Base-by-base conservation (phyloP, 1,284 basidiomycete genomes). In the Fomitopsis betulina region DNA sequence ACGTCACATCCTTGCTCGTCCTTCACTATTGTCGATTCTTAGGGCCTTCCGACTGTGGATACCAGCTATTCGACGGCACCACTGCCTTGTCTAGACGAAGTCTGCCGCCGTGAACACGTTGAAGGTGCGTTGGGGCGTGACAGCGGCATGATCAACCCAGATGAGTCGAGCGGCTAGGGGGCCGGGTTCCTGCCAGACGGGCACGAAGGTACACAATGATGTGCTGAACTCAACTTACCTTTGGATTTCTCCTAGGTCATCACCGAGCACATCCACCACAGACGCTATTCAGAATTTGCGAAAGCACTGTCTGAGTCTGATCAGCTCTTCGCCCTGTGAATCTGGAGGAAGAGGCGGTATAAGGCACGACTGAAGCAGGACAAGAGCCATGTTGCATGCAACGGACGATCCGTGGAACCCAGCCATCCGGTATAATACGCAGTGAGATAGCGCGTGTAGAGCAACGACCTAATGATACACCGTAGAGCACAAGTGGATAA, bases 211-310 rank as follows among this genome's bases (percentile, higher is more conserved):
- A 30, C 33, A 25, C n/a, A 57, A 7, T 32, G 17, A n/a, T 57
- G 32, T 54, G 17, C 21, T 3, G 9, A 53, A 21, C 6, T 25
- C 8, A 5, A 32, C 75, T 30, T 57, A 86, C 89, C 78, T 91
- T 91, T 43, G 83, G 65, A 92, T 86, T 65, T 85, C 79, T 65
- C 90, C 87, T 19, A 93, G 74, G 69, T 92, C 90, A 54, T 89
- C 85, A 60, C 81, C 81, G 72, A 92, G 92, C 17, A 82, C 88
- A 69, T 92, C 89, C 1, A 85, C 89, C 4, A 92, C 79, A 2
- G 85, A 82, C 3, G 82, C 72, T 88, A 93, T 91, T 89, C 89
- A 93, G 67, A 92, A 91, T 67, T 85, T 86, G 57, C 83, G 75
- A 67, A 92, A 92, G 43, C 77, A 81, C 30, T 82, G 82, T 62